Conservation (phyloP, 768 basidiomycete genomes). For the Tulasnella sp. region DNA sequence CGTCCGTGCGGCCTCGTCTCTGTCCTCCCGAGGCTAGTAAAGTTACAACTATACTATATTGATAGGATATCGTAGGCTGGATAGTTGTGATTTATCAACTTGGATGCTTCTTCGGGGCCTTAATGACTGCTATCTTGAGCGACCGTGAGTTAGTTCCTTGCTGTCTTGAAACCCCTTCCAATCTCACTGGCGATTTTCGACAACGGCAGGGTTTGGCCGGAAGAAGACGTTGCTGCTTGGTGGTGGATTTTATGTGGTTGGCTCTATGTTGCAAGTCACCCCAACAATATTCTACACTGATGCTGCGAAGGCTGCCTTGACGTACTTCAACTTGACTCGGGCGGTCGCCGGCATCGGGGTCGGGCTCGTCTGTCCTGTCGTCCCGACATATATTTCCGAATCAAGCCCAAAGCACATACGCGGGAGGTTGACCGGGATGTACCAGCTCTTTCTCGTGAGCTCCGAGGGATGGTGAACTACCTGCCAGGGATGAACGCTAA, state of each 20-base stretch:
- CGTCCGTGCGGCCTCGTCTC: not conserved
- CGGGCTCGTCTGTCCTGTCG: conserved; percentile 33
- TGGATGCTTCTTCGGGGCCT: conserved; percentile 37
- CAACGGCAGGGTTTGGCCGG: conserved; percentile 46
- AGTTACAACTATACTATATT: not conserved
- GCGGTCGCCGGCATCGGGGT: conserved; percentile 30
- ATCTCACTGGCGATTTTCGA: conserved; percentile 35
- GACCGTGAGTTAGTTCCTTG: conserved; percentile 5
- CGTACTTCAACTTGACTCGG: conserved; percentile 40
- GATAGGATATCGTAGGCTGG: conserved; percentile 44
- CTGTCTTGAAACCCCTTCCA: conserved; percentile 44
- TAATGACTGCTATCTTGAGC: not conserved
- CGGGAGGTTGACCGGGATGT: conserved; percentile 44
- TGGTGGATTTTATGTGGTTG: conserved; percentile 47
- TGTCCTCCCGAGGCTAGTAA: not conserved
- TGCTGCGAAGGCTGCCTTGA: not conserved
- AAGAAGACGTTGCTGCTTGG: conserved; percentile 45
- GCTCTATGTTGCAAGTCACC: conserved; percentile 47
- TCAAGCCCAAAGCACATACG: conserved; percentile 47
- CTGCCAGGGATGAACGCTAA: not conserved
- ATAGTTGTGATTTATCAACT: conserved; percentile 52
- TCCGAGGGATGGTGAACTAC: not conserved
- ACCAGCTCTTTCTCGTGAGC: conserved; percentile 28
- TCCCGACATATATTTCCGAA: conserved; percentile 52
- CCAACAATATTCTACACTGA: conserved; percentile 25